phyloP scores from a whole-genome alignment of 768 basidiomycete genomes.

The Pleurotus cornucopiae region DNA sequence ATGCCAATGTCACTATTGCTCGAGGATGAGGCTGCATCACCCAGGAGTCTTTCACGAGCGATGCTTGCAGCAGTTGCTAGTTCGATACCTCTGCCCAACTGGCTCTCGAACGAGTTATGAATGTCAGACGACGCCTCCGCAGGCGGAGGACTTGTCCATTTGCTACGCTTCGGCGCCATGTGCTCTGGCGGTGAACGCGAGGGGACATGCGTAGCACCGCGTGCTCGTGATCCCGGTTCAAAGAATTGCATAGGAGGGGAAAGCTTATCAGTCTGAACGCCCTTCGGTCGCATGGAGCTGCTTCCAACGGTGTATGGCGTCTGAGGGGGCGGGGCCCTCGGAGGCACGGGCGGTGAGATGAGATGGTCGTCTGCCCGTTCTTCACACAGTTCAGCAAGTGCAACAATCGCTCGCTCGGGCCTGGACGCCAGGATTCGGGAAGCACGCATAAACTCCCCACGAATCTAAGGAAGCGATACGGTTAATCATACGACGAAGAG shows the following conservation, averaged over 20 bases:
- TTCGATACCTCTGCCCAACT: slow-evolving; percentile 61
- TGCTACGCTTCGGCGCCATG: slow-evolving; percentile 76
- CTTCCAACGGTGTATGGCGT: slow-evolving; percentile 67
- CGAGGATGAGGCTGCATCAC: slow-evolving; percentile 44
- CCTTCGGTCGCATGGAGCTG: slow-evolving; percentile 51
- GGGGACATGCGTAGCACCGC: slow-evolving; percentile 24
- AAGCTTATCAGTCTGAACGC: slow-evolving; percentile 37
- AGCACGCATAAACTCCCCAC: slow-evolving; percentile 97
- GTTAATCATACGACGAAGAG: slow-evolving; percentile 6
- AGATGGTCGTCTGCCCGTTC: slow-evolving; percentile 75
- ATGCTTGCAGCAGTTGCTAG: slow-evolving; percentile 64
- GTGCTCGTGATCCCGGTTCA: slow-evolving; percentile 33
- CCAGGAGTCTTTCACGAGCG: slow-evolving; percentile 49
- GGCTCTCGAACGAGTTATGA: slow-evolving; percentile 62
- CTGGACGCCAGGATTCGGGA: slow-evolving; percentile 76
- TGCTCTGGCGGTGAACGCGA: slow-evolving; percentile 58
- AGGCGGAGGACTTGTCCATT: slow-evolving; percentile 86
- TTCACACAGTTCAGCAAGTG: slow-evolving; percentile 87
- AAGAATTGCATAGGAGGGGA: slow-evolving; percentile 53
- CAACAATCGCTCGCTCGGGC: slow-evolving; percentile 76
- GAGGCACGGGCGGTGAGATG: slow-evolving; percentile 39
- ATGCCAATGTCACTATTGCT: slow-evolving; percentile 62
- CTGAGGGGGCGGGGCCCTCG: slow-evolving; percentile 54
- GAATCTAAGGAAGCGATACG: slow-evolving; percentile 57
- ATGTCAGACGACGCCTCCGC: slow-evolving; percentile 67